Percentiles rank a stretch among this genome's conserved stretches.
Evolutionary conservation across 192 early-diverging fungal species (phyloP).

Genomic region (Backusella australiensis): DNA sequence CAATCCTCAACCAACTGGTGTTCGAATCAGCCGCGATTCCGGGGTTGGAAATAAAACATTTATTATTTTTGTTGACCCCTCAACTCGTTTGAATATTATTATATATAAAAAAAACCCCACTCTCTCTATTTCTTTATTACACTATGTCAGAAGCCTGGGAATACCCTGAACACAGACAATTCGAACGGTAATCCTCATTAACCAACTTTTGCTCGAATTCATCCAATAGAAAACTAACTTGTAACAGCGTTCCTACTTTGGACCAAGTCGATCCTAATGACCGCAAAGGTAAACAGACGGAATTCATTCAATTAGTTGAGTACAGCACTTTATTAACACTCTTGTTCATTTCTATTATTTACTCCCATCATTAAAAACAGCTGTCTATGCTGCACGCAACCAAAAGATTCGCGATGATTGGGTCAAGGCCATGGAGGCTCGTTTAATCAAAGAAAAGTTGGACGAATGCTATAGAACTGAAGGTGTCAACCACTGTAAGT

Average conservation of each 20-base stretch:
- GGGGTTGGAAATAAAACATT: slow-evolving; percentile 9
- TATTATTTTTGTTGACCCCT: slow-evolving; percentile 10
- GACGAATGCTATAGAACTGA: slow-evolving; percentile 90
- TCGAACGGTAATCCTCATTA: slow-evolving; percentile 26
- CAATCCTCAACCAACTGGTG: not conserved
- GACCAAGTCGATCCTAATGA: slow-evolving; percentile 38
- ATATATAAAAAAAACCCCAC: not conserved
- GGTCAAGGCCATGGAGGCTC: slow-evolving; percentile 88
- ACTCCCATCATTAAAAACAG: slow-evolving; percentile 16
- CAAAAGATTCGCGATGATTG: slow-evolving; percentile 84
- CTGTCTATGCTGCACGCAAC: slow-evolving; percentile 69
- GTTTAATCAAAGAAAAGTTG: slow-evolving; percentile 80
- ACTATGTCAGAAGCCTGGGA: slow-evolving; percentile 34
- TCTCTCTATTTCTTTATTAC: slow-evolving; percentile 12
- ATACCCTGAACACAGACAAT: slow-evolving; percentile 40
- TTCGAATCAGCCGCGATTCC: not conserved
- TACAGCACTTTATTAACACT: not conserved
- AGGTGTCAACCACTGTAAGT: slow-evolving; percentile 83
- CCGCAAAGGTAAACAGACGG: slow-evolving; percentile 33
- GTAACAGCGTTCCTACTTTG: slow-evolving; percentile 32
- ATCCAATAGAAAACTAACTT: not conserved
- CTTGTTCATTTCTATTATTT: not conserved
- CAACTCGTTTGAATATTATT: not conserved
- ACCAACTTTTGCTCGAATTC: not conserved
- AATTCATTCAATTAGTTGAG: not conserved